Conservation (phyloP, 495 filamentous ascomycete species). For the Jackrogersella minutella region DNA sequence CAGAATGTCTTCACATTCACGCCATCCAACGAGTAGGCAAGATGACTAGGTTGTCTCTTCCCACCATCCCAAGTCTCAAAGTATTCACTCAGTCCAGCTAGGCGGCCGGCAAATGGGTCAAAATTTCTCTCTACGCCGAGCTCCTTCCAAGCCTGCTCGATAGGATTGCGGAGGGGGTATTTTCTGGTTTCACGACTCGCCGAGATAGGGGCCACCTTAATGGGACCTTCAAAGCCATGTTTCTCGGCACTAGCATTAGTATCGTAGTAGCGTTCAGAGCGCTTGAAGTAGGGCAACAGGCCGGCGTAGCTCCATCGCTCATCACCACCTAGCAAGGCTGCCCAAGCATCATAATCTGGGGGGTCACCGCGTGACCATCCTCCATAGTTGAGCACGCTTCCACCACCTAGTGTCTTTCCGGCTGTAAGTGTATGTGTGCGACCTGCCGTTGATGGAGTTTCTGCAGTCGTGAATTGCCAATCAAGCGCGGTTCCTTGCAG, state of each 20-base stretch:
- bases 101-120: background rate
- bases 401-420: constrained; percentile 16
- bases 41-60: background rate
- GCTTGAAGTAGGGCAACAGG: constrained; percentile 7
- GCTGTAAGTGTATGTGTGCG: background rate
- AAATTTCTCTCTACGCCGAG: background rate
- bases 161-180: constrained; percentile 1
- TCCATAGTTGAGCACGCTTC: constrained; percentile 18
- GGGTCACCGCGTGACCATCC: constrained; percentile 9
- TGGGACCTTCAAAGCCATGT: constrained; percentile 12
- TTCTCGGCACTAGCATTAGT: background rate
- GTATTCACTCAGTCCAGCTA: background rate
- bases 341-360: constrained; percentile 11
- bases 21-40: background rate
- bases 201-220: background rate
- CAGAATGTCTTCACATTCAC: background rate
- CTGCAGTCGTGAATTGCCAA: background rate
- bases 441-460: background rate
- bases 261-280: constrained; percentile 7
- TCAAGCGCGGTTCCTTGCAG: background rate
- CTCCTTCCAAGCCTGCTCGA: constrained; percentile 4
- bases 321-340: background rate
- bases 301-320: constrained; percentile 3
- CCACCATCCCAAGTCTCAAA: constrained; percentile 8
- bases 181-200: background rate